Conservation (phyloP, 1,139 yeast species). For the Taphrina sp. region DNA sequence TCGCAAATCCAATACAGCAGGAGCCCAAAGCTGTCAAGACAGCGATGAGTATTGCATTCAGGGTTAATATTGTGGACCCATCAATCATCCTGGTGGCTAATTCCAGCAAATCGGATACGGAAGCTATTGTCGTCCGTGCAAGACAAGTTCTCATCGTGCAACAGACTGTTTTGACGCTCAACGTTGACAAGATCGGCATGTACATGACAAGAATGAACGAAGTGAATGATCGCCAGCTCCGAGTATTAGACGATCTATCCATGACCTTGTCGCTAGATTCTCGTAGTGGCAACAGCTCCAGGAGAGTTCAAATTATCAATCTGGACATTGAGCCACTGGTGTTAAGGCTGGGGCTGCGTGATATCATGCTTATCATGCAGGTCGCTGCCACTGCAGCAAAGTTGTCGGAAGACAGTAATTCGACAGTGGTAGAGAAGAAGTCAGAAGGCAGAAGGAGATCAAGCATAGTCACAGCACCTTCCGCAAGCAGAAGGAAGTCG, state of each 20-base stretch:
- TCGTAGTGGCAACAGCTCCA: conserved; percentile 60
- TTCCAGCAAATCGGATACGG: conserved; percentile 65
- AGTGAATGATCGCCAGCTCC: conserved; percentile 57
- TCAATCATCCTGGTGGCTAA: conserved; percentile 79
- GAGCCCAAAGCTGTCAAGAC: conserved; percentile 32
- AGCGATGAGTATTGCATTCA: conserved; percentile 48
- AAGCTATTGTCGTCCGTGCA: conserved; percentile 85
- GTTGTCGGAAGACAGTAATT: conserved; percentile 42
- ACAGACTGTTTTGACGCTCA: conserved; percentile 60
- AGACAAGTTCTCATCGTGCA: conserved; percentile 74
- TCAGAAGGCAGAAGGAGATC: background rate
- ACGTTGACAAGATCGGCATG: conserved; percentile 81
- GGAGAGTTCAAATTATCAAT: conserved; percentile 62
- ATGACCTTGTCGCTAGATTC: conserved; percentile 71
- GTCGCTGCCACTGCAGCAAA: conserved; percentile 72
- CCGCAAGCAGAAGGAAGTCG: conserved; percentile 6
- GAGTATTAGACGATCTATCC: conserved; percentile 87
- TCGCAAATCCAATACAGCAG: background rate
- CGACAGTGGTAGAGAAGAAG: background rate
- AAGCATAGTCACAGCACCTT: background rate
- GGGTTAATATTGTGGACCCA: conserved; percentile 72
- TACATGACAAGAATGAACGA: conserved; percentile 75
- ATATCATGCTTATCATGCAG: conserved; percentile 72
- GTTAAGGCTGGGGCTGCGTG: conserved; percentile 78
- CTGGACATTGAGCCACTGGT: conserved; percentile 77